These are phyloP conservation scores for Ceratobasidium sp. DNA, from an alignment of 1,284 basidiomycete genomes.

Conservation along the genomic window DNA sequence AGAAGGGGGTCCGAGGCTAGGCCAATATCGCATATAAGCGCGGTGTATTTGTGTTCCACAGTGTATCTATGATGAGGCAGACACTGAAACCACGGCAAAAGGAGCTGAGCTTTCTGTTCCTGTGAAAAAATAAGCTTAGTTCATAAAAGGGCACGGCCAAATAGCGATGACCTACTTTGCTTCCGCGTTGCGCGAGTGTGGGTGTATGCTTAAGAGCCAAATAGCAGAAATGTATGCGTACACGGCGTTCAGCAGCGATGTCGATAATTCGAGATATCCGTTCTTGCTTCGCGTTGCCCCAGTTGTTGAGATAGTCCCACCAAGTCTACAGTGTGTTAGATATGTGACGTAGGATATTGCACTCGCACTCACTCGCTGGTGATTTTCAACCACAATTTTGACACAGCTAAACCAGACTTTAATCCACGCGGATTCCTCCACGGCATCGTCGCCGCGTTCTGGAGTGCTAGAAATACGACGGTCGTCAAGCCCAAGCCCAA, in stretches of 20 bases:
- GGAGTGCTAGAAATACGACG: conserved; percentile 51
- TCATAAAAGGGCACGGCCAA: too few relatives aligned
- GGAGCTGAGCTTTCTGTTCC: conserved; percentile 33
- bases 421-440: conserved; percentile 62
- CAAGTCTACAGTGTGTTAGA: conserved; percentile 11
- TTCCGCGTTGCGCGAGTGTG: conserved; percentile 11
- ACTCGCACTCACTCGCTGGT: conserved; percentile 58
- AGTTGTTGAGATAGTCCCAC: conserved; percentile 32
- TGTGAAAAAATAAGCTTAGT: not conserved
- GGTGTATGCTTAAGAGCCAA: conserved; percentile 14
- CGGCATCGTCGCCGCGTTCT: conserved; percentile 48
- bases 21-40: conserved; percentile 27
- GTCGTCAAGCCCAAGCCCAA: conserved; percentile 54
- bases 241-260: conserved; percentile 27
- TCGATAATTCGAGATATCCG: conserved; percentile 37
- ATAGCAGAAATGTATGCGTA: conserved; percentile 40
- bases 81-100: conserved; percentile 36
- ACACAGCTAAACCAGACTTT: conserved; percentile 84
- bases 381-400: conserved; percentile 71
- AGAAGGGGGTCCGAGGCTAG: conserved; percentile 19
- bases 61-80: conserved; percentile 35
- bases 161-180: not conserved
- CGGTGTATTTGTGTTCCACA: conserved; percentile 39
- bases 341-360: conserved; percentile 36
- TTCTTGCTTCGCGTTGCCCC: conserved; percentile 33